Conservation (phyloP, 495 filamentous ascomycete species). For the Pseudotulostoma volvatum region DNA sequence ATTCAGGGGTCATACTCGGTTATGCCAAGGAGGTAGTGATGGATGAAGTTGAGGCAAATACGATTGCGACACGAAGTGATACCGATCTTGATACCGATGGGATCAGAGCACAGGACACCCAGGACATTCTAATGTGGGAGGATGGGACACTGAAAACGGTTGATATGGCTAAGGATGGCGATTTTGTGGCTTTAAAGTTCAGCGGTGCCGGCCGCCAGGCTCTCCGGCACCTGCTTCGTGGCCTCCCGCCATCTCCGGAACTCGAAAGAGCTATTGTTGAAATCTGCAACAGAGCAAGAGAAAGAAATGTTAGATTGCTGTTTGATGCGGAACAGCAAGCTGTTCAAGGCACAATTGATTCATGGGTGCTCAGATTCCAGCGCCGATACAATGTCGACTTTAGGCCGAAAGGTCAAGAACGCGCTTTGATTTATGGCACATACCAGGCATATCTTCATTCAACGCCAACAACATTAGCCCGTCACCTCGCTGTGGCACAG, state of each 20-base stretch:
- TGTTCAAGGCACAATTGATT: constrained; percentile 59
- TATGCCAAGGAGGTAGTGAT: constrained; percentile 62
- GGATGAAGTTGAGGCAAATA: constrained; percentile 25
- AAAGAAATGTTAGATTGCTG: constrained; percentile 50
- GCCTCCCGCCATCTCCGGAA: constrained; percentile 29
- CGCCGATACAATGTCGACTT: constrained; percentile 45
- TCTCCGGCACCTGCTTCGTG: constrained; percentile 39
- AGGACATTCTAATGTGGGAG: constrained; percentile 38
- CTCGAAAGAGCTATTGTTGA: constrained; percentile 47
- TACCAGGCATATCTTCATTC: constrained; percentile 70
- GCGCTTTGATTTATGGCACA: constrained; percentile 44
- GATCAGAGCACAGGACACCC: constrained; percentile 18
- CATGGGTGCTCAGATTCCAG: constrained; percentile 61
- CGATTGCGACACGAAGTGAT: neutral
- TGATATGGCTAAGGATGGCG: constrained; percentile 41
- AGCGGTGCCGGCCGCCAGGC: constrained; percentile 59
- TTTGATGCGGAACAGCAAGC: constrained; percentile 73
- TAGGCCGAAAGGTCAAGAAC: constrained; percentile 20
- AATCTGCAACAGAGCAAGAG: constrained; percentile 53
- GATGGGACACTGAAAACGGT: constrained; percentile 55
- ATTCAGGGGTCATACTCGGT: constrained; percentile 58
- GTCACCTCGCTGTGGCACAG: constrained; percentile 43
- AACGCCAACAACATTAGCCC: constrained; percentile 39
- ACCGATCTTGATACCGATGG: neutral
- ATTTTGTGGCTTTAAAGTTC: constrained; percentile 71